Evolutionary conservation across 2,329 filamentous ascomycete species (phyloP).

Genomic region (Phaeosphaeria sp.): DNA sequence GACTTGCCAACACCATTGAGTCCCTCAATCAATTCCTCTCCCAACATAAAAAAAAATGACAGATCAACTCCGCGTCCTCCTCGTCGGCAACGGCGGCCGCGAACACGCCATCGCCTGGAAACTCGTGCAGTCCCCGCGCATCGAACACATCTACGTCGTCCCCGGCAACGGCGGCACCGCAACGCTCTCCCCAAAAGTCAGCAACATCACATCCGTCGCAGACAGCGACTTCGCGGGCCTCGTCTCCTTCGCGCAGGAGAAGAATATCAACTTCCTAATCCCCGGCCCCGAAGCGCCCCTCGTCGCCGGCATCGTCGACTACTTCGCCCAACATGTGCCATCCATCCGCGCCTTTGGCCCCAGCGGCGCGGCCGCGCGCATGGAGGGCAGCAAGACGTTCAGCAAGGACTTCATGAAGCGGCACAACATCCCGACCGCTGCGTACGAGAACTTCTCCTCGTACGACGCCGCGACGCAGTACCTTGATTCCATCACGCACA

Average conservation of each 20-base stretch:
- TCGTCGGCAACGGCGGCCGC: conserved; percentile 91
- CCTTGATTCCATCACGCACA: conserved; percentile 55
- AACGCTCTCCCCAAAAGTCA: conserved; percentile 58
- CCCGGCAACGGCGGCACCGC: conserved; percentile 83
- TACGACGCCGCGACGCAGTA: conserved; percentile 77
- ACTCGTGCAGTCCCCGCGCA: conserved; percentile 78
- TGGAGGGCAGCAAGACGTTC: conserved; percentile 97
- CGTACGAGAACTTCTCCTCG: conserved; percentile 86
- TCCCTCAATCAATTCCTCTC: background rate
- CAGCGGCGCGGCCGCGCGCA: conserved; percentile 78
- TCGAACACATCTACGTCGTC: conserved; percentile 74
- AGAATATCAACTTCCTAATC: conserved; percentile 81
- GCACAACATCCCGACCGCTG: conserved; percentile 87
- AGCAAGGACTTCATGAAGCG: conserved; percentile 98
- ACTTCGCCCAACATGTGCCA: conserved; percentile 69
- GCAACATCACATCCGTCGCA: conserved; percentile 73
- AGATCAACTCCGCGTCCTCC: conserved; percentile 63
- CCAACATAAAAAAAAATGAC: conserved; percentile 23
- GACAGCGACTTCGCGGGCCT: conserved; percentile 80
- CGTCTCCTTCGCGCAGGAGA: conserved; percentile 74
- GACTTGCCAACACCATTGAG: background rate
- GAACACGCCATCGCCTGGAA: conserved; percentile 97
- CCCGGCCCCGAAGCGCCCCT: conserved; percentile 94
- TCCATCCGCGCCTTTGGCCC: conserved; percentile 84
- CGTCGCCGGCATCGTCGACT: conserved; percentile 85